Evolutionary conservation across 345 rosid genomes (phyloP).

Genomic region (Ailanthus altissimus): DNA sequence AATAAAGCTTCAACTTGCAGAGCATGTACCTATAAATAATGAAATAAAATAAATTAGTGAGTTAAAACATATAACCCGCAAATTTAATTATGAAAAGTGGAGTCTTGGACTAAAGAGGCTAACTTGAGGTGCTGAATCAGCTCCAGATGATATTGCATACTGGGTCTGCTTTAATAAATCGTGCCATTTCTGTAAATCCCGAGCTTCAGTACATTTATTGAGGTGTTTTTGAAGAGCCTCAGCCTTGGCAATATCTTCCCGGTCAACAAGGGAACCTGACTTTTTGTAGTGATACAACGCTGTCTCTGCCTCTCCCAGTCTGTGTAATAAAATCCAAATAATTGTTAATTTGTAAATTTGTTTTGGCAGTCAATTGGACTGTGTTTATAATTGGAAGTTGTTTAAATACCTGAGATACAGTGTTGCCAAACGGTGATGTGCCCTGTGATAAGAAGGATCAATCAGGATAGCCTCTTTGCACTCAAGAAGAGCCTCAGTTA

Average conservation of each 20-base stretch:
- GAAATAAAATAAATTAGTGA: not conserved
- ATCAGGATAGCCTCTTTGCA: conserved; percentile 74
- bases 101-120: conserved; percentile 4
- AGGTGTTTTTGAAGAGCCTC: conserved; percentile 45
- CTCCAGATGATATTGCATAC: conserved; percentile 50
- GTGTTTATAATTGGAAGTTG: not conserved
- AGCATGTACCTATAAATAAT: conserved; percentile 45
- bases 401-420: conserved; percentile 52
- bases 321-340: conserved; percentile 23
- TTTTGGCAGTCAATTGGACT: not conserved
- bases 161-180: conserved; percentile 48
- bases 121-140: conserved; percentile 64
- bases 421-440: conserved; percentile 70
- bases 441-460: conserved; percentile 63
- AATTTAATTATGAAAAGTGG: not conserved
- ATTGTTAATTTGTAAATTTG: not conserved
- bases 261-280: conserved; percentile 36
- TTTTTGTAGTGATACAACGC: conserved; percentile 55
- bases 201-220: conserved; percentile 43
- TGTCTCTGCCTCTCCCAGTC: conserved; percentile 68
- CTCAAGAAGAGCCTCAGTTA: conserved; percentile 66
- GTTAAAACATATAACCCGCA: not conserved
- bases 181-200: conserved; percentile 51
- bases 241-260: conserved; percentile 46
- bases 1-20: conserved; percentile 63